These are phyloP conservation scores for Scheffersomyces cryptocercus DNA, from an alignment of 1,139 yeast species.

Conservation along the genomic window DNA sequence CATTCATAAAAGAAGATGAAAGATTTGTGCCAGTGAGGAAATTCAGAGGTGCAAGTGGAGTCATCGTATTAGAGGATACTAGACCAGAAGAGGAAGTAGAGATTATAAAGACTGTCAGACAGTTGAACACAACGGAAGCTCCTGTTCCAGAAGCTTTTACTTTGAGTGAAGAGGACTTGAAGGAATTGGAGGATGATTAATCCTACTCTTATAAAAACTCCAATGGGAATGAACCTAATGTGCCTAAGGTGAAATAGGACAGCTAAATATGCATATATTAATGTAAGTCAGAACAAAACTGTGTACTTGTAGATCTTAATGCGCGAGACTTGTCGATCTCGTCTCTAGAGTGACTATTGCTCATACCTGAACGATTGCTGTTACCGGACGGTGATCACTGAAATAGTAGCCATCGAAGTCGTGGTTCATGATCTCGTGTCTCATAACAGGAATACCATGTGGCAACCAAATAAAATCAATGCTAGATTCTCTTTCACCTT, in stretches of 20 bases:
- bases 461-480: constrained; percentile 35
- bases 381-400: constrained; percentile 49
- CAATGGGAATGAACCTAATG: too few species aligned
- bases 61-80: constrained; percentile 74
- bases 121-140: constrained; percentile 78
- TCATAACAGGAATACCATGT: constrained; percentile 18
- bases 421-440: constrained; percentile 38
- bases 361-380: constrained; percentile 11
- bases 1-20: constrained; percentile 66
- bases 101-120: constrained; percentile 82
- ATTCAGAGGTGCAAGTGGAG: constrained; percentile 78
- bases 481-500: constrained; percentile 20
- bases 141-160: constrained; percentile 88
- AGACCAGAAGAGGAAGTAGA: constrained; percentile 66
- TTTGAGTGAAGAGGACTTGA: constrained; percentile 54
- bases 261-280: too few species aligned
- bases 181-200: constrained; percentile 28
- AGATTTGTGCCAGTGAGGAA: constrained; percentile 84
- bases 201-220: background rate
- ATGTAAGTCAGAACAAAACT: too few species aligned
- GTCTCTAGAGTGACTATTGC: too few species aligned
- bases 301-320: too few species aligned
- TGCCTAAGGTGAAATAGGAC: too few species aligned
- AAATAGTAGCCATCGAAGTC: constrained; percentile 25
- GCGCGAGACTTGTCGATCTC: too few species aligned